Percentiles rank a stretch among this genome's conserved stretches.
These are phyloP conservation scores for Letharia columbiana DNA, from an alignment of 495 filamentous ascomycete species.

Conservation along the genomic window DNA sequence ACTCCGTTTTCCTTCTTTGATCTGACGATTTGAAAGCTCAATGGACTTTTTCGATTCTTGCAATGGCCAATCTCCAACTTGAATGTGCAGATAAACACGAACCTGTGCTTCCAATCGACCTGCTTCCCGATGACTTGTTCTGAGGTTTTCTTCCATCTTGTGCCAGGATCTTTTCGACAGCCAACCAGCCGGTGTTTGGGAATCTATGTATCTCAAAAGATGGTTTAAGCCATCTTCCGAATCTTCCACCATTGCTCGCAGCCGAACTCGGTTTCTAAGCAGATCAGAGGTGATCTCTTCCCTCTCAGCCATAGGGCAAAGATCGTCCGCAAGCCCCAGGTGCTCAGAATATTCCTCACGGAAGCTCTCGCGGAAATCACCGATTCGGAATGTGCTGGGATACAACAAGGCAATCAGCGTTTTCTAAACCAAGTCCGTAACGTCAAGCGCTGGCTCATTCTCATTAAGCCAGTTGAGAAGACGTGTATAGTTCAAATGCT, in stretches of 20 bases:
- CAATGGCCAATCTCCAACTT: not conserved
- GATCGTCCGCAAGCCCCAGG: not conserved
- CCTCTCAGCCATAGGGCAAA: not conserved
- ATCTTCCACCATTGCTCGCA: slow-evolving; percentile 2
- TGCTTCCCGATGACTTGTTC: not conserved
- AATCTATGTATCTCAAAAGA: not conserved
- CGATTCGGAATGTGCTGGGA: not conserved
- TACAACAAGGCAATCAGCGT: not conserved
- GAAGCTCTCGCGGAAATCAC: not conserved
- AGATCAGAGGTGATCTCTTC: not conserved
- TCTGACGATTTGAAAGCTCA: slow-evolving; percentile 4
- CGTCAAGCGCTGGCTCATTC: not conserved
- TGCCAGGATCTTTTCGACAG: not conserved
- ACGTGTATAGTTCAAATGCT: not conserved
- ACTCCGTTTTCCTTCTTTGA: slow-evolving; percentile 12
- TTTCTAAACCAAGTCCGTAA: not conserved
- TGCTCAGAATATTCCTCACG: not conserved
- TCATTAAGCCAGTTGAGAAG: not conserved
- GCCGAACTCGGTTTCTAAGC: not conserved
- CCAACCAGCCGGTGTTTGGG: not conserved
- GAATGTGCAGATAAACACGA: not conserved
- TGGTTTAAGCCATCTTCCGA: not conserved
- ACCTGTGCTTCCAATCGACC: slow-evolving; percentile 4
- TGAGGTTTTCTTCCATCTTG: not conserved
- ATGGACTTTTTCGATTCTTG: slow-evolving; percentile 10